Evolutionary conservation across 352 stramenopile species (phyloP), one percentile per base, ranked within the genome.

Genomic region (Phytophthora quininea): DNA sequence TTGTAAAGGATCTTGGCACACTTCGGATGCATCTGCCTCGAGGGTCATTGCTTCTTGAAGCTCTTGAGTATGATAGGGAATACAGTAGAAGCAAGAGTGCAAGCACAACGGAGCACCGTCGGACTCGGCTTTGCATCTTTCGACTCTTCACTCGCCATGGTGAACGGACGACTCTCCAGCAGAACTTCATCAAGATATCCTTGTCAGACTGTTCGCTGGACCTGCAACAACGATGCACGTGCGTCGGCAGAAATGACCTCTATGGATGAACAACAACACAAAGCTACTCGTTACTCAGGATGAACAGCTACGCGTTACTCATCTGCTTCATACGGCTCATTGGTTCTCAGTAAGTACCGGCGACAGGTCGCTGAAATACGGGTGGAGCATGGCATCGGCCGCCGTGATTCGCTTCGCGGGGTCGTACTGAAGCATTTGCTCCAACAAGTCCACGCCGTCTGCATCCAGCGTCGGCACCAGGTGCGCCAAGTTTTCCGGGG

Each of bases 351-450:
- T 90, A 32, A 93, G 74, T 32, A 79, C 70, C 3, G 83, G 85
- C n/a, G 87, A 89, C 48, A 97, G 70, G 69, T 98, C 95, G 69
- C 91, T 88, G 79, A 99, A 99, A 84, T 98, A 99, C 53, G 93
- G 83, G 89, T 99, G 98, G 49, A 97, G 88, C 81, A 99, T 90
- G 32, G 97, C 97, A 51, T 98, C 93, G 38, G 95, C 84, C 3
- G 96, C 96, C 19, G 97, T 98, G 68, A 99, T 93, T 42, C 90
- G 87, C 84, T 96, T 96, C 47, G 85, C 74, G 8, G 89, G 89
- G 68, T 96, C 88, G 70, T 94, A 97, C 67, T 93, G 88, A 31
- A 97, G 72, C 88, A 96, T 96, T 58, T 95, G 86, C 63, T 95
- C 86, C 30, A 99, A 73, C 61, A 99, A 79, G 74, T 98, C 93